Conservation (phyloP, 441 rosid genomes). For the Croton laevigatus region DNA sequence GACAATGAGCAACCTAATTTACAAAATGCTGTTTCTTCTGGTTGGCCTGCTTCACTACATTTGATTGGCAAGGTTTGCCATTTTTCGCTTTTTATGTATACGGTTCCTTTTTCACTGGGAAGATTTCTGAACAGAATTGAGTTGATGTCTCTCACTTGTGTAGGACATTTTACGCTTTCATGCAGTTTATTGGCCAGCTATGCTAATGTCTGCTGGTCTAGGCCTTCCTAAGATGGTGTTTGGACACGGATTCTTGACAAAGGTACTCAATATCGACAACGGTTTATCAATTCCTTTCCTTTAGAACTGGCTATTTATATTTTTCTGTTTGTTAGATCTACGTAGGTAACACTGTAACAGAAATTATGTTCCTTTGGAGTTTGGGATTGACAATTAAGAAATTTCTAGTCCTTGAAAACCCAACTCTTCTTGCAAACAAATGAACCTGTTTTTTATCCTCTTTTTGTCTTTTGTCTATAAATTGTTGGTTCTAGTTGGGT, state of each 20-base stretch:
- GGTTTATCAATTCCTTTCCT: constrained; percentile 1
- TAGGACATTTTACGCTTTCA: constrained; percentile 98
- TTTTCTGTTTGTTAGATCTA: neutral
- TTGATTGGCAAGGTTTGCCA: constrained; percentile 84
- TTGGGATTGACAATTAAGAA: neutral
- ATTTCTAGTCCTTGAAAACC: neutral
- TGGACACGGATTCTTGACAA: constrained; percentile 96
- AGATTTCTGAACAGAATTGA: neutral
- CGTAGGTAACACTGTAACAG: neutral
- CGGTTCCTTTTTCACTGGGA: neutral
- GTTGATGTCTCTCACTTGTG: constrained; percentile 20
- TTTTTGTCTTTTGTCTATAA: neutral
- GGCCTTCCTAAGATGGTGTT: constrained; percentile 78
- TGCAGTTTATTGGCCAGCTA: constrained; percentile 99
- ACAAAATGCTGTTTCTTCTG: constrained; percentile 63
- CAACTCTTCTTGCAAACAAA: neutral
- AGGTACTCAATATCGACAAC: constrained; percentile 42
- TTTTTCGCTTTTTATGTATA: neutral
- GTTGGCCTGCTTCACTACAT: constrained; percentile 98
- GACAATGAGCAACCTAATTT: constrained; percentile 50
- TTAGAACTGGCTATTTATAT: neutral
- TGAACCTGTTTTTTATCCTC: neutral
- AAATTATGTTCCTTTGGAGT: neutral
- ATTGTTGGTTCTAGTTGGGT: neutral
- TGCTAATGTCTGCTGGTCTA: constrained; percentile 93